Percentiles rank a stretch among this genome's conserved stretches.
phyloP scores from a whole-genome alignment of 164 flowering plant genomes.

The Chloranthus sessilifolius region DNA sequence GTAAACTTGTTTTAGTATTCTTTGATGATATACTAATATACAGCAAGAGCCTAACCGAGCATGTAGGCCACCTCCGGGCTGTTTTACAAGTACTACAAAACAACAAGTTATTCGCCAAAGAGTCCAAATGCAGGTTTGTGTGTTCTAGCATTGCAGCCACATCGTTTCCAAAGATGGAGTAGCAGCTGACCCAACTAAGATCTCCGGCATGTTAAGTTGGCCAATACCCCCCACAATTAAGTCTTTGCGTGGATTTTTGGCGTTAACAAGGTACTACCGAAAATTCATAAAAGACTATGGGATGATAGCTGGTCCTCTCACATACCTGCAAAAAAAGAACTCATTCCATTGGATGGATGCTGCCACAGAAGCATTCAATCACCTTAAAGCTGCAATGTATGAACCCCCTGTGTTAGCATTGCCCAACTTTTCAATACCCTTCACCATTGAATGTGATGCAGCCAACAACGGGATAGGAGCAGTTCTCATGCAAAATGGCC shows the following conservation, averaged over 20 bases:
- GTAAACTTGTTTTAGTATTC: constrained; percentile 1
- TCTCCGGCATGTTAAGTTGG: not conserved
- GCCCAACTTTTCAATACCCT: not conserved
- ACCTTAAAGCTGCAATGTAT: not conserved
- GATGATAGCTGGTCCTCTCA: not conserved
- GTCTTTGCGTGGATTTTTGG: not conserved
- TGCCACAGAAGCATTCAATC: not conserved
- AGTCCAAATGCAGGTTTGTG: constrained; percentile 3
- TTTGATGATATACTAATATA: constrained; percentile 7
- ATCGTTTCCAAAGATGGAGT: not conserved
- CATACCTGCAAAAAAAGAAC: not conserved
- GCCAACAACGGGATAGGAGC: not conserved
- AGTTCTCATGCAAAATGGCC: not conserved
- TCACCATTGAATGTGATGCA: not conserved
- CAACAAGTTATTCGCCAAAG: not conserved
- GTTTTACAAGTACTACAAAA: not conserved
- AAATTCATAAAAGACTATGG: not conserved
- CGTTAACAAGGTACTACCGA: not conserved
- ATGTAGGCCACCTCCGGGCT: not conserved
- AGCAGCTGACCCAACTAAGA: not conserved
- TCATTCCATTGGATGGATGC: not conserved
- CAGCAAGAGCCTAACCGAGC: not conserved
- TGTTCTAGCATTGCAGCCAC: not conserved
- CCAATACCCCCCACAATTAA: constrained; percentile 1
- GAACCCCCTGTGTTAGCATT: not conserved